Conservation (phyloP, 1,139 yeast species). For the Petasospora fabianii region DNA sequence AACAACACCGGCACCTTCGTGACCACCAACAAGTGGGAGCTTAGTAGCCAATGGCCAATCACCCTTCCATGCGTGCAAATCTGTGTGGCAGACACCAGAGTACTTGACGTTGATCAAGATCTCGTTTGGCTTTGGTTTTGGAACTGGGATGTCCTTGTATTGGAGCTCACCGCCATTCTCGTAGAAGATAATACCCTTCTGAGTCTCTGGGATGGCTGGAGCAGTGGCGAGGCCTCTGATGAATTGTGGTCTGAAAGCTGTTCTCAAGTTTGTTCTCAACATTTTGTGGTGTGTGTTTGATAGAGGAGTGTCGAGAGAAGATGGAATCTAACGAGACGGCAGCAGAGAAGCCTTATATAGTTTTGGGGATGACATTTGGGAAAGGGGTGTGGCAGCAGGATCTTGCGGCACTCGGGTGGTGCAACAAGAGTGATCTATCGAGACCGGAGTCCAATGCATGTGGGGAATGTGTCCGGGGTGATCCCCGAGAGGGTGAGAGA, state of each 20-base stretch:
- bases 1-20: slow-evolving; percentile 67
- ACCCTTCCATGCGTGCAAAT: slow-evolving; percentile 69
- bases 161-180: slow-evolving; percentile 46
- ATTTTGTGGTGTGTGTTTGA: slow-evolving; percentile 8
- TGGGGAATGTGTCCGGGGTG: neutral
- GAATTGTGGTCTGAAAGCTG: slow-evolving; percentile 17
- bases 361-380: neutral
- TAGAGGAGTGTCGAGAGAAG: neutral
- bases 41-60: slow-evolving; percentile 63
- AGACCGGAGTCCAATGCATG: slow-evolving; percentile 4
- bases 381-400: too few species aligned
- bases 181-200: slow-evolving; percentile 50
- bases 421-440: slow-evolving; percentile 6
- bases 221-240: slow-evolving; percentile 37
- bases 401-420: slow-evolving; percentile 4
- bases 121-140: slow-evolving; percentile 58
- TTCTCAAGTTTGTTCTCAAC: slow-evolving; percentile 20
- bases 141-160: slow-evolving; percentile 58
- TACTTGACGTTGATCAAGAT: slow-evolving; percentile 57
- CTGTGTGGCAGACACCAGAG: slow-evolving; percentile 71
- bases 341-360: neutral
- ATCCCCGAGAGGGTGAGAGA: neutral
- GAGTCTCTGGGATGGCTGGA: slow-evolving; percentile 46
- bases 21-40: slow-evolving; percentile 67
- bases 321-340: neutral